phyloP scores from a whole-genome alignment of 331 rosid species.

The Ulmus americana region DNA sequence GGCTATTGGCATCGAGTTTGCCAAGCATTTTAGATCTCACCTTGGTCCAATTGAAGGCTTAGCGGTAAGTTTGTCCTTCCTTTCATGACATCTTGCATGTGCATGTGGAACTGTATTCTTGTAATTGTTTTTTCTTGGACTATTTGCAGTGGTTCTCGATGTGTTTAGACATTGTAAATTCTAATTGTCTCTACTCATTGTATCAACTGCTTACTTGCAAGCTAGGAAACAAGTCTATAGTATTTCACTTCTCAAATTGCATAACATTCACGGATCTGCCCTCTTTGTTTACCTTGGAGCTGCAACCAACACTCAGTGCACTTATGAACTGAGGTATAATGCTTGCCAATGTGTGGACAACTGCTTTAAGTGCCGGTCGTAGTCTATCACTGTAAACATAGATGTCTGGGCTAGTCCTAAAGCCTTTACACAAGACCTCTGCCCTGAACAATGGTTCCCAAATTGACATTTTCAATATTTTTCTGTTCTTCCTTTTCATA shows the following conservation, averaged over 20 bases:
- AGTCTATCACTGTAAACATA: neutral
- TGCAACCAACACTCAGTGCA: neutral
- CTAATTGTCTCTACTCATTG: neutral
- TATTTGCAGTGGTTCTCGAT: neutral
- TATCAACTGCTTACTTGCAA: neutral
- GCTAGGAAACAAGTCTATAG: neutral
- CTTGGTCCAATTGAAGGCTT: slow-evolving; percentile 95
- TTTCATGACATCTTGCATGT: slow-evolving; percentile 3
- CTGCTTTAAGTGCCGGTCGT: neutral
- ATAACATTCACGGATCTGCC: neutral
- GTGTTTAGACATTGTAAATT: neutral
- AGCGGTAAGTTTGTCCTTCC: slow-evolving; percentile 57
- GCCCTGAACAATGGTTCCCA: neutral
- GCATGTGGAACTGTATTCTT: neutral
- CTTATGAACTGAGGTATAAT: neutral
- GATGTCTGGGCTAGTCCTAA: neutral
- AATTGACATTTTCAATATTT: neutral
- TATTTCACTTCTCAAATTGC: neutral
- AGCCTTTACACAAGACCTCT: neutral
- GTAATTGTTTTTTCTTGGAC: too few species aligned
- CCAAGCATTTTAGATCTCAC: slow-evolving; percentile 93
- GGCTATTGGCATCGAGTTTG: slow-evolving; percentile 81
- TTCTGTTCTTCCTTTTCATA: too few species aligned
- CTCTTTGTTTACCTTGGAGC: neutral
- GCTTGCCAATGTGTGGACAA: neutral